Conservation (phyloP, 2,329 filamentous ascomycete genomes). For the Magnaporthiopsis rhizophila region DNA sequence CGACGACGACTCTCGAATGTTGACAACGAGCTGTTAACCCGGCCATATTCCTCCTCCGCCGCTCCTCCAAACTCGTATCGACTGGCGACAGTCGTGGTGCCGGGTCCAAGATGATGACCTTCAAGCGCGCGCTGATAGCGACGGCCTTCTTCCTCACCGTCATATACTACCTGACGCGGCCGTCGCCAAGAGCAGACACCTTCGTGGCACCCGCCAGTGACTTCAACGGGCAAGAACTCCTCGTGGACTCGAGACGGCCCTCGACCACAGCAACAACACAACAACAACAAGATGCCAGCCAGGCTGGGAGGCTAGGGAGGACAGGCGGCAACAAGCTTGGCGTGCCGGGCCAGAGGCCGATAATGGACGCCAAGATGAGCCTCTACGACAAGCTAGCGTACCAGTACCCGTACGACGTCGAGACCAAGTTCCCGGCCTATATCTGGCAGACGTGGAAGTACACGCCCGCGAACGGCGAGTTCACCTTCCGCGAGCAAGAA, state of each 20-base stretch:
- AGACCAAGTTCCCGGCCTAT: conserved; percentile 87
- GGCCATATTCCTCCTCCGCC: not conserved
- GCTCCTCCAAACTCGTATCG: no score
- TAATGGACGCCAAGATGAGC: conserved; percentile 61
- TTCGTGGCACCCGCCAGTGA: conserved; percentile 23
- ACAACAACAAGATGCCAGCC: conserved; percentile 1
- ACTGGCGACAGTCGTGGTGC: not conserved
- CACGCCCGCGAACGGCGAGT: conserved; percentile 68
- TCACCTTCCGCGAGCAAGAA: conserved; percentile 75
- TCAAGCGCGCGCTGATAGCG: conserved; percentile 65
- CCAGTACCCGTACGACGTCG: conserved; percentile 87
- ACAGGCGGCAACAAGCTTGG: conserved; percentile 12
- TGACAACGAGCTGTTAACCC: not conserved
- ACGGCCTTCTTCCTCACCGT: conserved; percentile 62
- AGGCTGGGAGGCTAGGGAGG: conserved; percentile 3
- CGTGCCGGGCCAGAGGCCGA: conserved; percentile 43
- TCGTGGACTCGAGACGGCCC: conserved; percentile 15
- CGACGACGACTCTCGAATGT: not conserved
- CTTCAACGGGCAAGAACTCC: conserved; percentile 16
- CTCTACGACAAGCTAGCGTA: conserved; percentile 78
- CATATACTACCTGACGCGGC: conserved; percentile 60
- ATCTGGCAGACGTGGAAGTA: conserved; percentile 99
- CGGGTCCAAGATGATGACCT: conserved; percentile 59
- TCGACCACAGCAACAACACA: conserved; percentile 14
- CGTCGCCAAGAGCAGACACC: conserved; percentile 25